Base-by-base conservation (phyloP, 2,329 filamentous ascomycete species). In the Didymella lethalis region DNA sequence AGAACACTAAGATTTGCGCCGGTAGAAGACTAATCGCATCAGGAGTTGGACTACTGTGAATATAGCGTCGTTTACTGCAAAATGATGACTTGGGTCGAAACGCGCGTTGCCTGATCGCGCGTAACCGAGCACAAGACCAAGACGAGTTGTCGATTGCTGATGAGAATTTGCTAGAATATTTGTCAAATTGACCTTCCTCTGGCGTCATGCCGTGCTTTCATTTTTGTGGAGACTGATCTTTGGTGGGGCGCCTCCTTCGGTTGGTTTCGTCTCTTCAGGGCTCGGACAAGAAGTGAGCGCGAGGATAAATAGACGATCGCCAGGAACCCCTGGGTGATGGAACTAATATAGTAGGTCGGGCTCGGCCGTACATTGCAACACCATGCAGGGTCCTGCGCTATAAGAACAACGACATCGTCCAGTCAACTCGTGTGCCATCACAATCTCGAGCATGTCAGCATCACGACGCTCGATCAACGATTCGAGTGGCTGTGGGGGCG, bases 361-460 rank as follows among this genome's bases (percentile, higher is more conserved):
- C 7, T 43, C 46, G 41, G n/a, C 23, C 45, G 25, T 32, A 40
- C 38, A 32, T 32, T 28, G 31, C 44, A 40, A 48, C 45, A 54
- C 26, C 40, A 54, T 48, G 50, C 56, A 59, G 56, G 56, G 50
- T 59, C 46, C 50, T 28, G 40, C 46, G 26, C 56, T 49, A 58
- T 36, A 26, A 45, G 29, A 8, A 50, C 46, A 36, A 29, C 44
- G 18, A 34, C 34, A 23, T 43, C 28, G 26, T 49, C 36, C 41
- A 45, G n/a, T 41, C 28, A 1, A 36, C 11, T 20, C 4, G 25
- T 6, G 25, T 25, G 16, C 11, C 46, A 47, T 34, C 28, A 20
- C 50, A 50, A 43, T 25, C 16, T 18, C 10, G 16, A 16, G 32
- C 11, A 2, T 14, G 25, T 16, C 12, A 20, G 23, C 20, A 54